Evolutionary conservation across 768 basidiomycete genomes (phyloP), one percentile per base, ranked within the genome.

Genomic region (Mycena rosella): DNA sequence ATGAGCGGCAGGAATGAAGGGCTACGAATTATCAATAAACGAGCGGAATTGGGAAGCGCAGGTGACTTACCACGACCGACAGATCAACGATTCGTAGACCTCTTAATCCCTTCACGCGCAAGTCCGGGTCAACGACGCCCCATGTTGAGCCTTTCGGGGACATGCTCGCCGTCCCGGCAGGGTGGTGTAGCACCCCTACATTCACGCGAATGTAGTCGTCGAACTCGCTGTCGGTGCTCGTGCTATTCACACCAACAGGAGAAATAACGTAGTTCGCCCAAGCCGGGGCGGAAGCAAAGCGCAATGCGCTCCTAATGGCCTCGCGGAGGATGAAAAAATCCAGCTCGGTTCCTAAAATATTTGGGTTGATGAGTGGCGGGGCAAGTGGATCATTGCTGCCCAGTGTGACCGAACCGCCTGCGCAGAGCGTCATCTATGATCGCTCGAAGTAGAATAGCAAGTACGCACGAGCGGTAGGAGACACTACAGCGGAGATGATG

Each of bases 291-390:
- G 67, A 26, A 1, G 72, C 58, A 60, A 81, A 81, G 2, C 71
- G 74, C 44, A 71, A 67, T 0, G 66, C 68, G 9, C 73, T 62
- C 40, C 68, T 68, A 54, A 80, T 66, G 8, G 70, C 66, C 45
- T 77, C 74, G 5, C 76, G 69, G 64, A 80, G 57, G 0, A 73
- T 73, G 34, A 74, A 66, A 9, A 78, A 74, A 60, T 82, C 83
- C 44, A 80, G 76, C 1, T 64, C 52, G 10, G 77, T 76, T 32
- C 58, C 73, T 24, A 85, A 77, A 74, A 85, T 82, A 51, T 81
- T 81, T 3, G 87, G 85, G 70, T 90, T 80, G 72, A 90, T 87
- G 30, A 78, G 57, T 0, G 89, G 88, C 27, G 76, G 42, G 32
- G 77, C 78, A 74, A 88, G 87, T 13, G 87, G 81, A 69, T 83